Conservation (phyloP, 1,284 basidiomycete species). For the Ganoderma leucocontextum region DNA sequence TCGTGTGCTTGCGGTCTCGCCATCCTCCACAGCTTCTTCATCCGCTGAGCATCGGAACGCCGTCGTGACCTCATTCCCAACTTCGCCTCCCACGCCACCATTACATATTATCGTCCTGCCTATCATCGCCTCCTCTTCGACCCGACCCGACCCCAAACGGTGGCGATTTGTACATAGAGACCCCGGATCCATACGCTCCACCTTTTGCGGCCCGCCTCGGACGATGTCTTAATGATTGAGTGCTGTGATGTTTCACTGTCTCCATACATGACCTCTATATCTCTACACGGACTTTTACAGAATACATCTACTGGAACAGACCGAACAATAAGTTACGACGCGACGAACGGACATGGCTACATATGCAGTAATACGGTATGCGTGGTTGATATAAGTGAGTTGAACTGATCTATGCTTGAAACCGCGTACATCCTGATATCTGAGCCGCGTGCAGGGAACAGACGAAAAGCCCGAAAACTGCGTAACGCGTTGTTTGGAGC, state of each 20-base stretch:
- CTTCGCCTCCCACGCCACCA: neutral
- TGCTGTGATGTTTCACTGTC: slow-evolving; percentile 5
- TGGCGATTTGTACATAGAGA: neutral
- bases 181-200: neutral
- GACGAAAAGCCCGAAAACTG: neutral
- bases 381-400: neutral
- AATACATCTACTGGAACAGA: neutral
- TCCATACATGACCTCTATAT: slow-evolving; percentile 9
- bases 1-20: slow-evolving; percentile 66
- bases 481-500: neutral
- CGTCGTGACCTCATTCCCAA: neutral
- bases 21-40: slow-evolving; percentile 76
- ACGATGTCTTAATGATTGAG: neutral
- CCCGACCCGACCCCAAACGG: neutral
- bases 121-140: neutral
- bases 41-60: slow-evolving; percentile 55
- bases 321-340: neutral
- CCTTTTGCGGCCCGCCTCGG: neutral
- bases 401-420: neutral
- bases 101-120: neutral
- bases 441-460: neutral
- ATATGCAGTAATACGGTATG: neutral
- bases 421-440: neutral
- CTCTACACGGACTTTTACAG: slow-evolving; percentile 13
- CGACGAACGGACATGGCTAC: too few relatives aligned